Base-by-base conservation (phyloP, 208 protist genomes). In the Leishmania major region DNA sequence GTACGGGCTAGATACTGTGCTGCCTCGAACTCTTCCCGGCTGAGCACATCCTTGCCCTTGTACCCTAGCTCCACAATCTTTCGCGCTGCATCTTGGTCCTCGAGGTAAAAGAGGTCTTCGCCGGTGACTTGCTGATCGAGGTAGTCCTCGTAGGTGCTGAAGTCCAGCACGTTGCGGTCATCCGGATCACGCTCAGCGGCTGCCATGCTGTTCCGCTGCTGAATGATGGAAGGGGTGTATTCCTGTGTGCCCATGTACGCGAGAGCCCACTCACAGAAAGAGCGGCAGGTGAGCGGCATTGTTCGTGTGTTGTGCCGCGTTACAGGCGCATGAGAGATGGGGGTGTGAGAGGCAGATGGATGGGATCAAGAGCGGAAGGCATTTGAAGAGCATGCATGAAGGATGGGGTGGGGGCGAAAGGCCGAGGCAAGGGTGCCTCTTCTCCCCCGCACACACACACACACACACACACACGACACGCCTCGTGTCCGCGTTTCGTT, bases 21-120 rank as follows among this genome's bases (percentile, higher is more conserved):
- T 17, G 90, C 93, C 86, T 97, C 95, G 67, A 98, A 98, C 87
- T 97, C 92, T 51, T 98, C 92, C 7, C 95, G 92, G 70, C 89
- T 95, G 67, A 98, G 91, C 59, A 98, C 92, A 81, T 97, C 92
- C 45, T 98, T 96, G 55, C 94, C 93, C 67, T 99, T 98, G 89
- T 99, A 99, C 55, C 98, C 99, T 10, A 99, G 93, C 90, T 99
- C 99, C 31, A 99, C 98, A 19, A 99, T 97, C 66, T 94, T 88
- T 31, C 99, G 89, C 0, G 98, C 98, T 3, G 98, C 91, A 75
- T 99, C 97, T 60, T 98, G 97, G 87, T 98, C 93, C 70, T 97
- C 94, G 13, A 98, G 88, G 81, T 96, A 98, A 86, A 95, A 97
- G 76, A 98, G 89, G 60, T 98, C 95, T 76, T 98, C 91, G 60